Conservation (phyloP, 2,329 filamentous ascomycete genomes). For the Ophiostoma ulmi region DNA sequence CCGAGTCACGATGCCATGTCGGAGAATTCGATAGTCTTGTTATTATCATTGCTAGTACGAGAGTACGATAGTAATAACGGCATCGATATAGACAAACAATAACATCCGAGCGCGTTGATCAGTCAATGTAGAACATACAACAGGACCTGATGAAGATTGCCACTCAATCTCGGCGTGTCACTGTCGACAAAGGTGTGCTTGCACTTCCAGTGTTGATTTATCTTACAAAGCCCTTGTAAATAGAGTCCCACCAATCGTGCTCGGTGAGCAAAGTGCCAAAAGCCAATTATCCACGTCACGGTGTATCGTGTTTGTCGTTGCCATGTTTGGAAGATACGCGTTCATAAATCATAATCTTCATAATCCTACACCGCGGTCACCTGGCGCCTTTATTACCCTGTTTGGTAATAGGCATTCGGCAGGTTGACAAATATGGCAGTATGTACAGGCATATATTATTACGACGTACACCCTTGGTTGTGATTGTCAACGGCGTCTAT, state of each 20-base stretch:
- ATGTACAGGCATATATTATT: background rate
- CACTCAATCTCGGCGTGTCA: background rate
- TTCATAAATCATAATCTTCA: background rate
- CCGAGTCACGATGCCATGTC: background rate
- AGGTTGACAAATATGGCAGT: background rate
- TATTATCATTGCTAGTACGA: background rate
- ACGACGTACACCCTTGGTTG: background rate
- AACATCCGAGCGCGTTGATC: background rate
- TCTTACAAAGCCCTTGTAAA: background rate
- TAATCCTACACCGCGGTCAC: background rate
- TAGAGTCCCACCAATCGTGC: background rate
- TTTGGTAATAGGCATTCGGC: background rate
- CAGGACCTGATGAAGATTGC: slow-evolving; percentile 3
- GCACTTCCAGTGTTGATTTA: background rate
- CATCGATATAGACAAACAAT: background rate
- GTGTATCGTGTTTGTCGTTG: background rate
- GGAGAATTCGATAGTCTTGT: background rate
- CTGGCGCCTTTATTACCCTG: background rate
- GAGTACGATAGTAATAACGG: background rate
- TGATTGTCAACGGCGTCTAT: background rate
- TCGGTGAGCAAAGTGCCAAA: slow-evolving; percentile 11
- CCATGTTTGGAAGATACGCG: background rate
- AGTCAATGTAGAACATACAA: background rate
- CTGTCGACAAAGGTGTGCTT: background rate
- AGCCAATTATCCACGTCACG: background rate